These are phyloP conservation scores for Blastocystis sp. DNA, from an alignment of 352 stramenopile species.

Conservation along the genomic window DNA sequence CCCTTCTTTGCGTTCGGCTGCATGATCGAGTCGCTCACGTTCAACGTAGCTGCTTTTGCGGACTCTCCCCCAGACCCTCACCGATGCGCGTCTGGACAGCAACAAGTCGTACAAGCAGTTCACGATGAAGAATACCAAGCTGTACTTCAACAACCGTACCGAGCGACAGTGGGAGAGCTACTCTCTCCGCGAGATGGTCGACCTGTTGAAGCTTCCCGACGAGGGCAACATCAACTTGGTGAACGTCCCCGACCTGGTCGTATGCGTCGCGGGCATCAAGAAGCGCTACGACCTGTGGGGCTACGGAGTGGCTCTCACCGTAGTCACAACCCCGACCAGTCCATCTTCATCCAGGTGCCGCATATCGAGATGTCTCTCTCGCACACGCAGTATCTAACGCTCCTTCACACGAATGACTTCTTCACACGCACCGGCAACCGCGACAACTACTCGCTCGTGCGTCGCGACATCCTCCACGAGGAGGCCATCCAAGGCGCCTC, in stretches of 20 bases:
- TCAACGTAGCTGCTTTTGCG: neutral
- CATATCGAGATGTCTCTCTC: conserved; percentile 40
- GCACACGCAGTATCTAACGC: conserved; percentile 30
- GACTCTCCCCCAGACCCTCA: neutral
- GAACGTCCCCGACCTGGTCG: conserved; percentile 19
- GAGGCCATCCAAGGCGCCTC: neutral
- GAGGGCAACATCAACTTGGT: conserved; percentile 13
- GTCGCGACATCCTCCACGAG: neutral
- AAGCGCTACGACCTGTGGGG: conserved; percentile 43
- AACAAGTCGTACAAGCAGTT: conserved; percentile 48
- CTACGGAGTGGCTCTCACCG: neutral
- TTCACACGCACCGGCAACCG: conserved; percentile 46
- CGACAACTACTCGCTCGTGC: conserved; percentile 44
- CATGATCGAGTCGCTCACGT: conserved; percentile 18
- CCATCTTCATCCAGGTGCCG: conserved; percentile 36
- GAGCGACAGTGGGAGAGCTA: conserved; percentile 9
- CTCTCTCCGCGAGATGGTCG: conserved; percentile 24
- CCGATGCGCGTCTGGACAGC: neutral
- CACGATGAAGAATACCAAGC: conserved; percentile 18
- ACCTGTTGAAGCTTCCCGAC: neutral
- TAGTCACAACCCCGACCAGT: conserved; percentile 20
- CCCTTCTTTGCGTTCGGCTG: conserved; percentile 28
- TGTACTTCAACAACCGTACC: conserved; percentile 1
- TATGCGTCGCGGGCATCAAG: conserved; percentile 6
- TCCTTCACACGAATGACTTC: conserved; percentile 34